A percentile compares a stretch with the other conserved stretches of the same genome.
These are phyloP conservation scores for Didymella sp. DNA, from an alignment of 2,329 filamentous ascomycete species.

Conservation along the genomic window DNA sequence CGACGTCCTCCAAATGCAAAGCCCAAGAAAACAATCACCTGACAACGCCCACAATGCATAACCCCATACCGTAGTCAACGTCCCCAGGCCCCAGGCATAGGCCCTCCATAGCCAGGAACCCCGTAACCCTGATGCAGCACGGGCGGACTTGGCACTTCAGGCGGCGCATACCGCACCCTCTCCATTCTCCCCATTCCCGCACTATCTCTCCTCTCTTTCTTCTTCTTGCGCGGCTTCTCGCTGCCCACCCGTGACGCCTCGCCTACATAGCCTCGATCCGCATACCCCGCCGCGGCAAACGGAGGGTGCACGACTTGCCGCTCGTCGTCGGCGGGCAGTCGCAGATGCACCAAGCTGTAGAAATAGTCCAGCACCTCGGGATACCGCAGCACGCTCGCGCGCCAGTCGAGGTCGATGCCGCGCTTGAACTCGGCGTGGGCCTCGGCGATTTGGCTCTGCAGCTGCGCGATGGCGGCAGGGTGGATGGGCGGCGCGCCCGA, in stretches of 20 bases:
- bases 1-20: conserved; percentile 15
- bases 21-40: neutral
- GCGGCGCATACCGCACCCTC: conserved; percentile 35
- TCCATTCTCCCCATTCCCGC: conserved; percentile 35
- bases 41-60: conserved; percentile 21
- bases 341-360: conserved; percentile 72
- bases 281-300: conserved; percentile 49
- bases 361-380: conserved; percentile 83
- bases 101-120: conserved; percentile 10
- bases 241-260: conserved; percentile 31
- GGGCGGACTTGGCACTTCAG: conserved; percentile 46
- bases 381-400: conserved; percentile 75
- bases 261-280: conserved; percentile 46
- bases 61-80: conserved; percentile 2
- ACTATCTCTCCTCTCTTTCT: conserved; percentile 43
- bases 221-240: conserved; percentile 47
- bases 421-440: conserved; percentile 72
- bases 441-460: conserved; percentile 63
- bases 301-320: conserved; percentile 49
- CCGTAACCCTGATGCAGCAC: conserved; percentile 37
- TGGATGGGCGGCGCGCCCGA: conserved; percentile 54
- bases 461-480: conserved; percentile 48
- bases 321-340: conserved; percentile 64
- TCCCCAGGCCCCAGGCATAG: conserved; percentile 28
- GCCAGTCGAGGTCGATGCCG: conserved; percentile 81